Base-by-base conservation (phyloP, 768 basidiomycete species). In the Zangia roseola region DNA sequence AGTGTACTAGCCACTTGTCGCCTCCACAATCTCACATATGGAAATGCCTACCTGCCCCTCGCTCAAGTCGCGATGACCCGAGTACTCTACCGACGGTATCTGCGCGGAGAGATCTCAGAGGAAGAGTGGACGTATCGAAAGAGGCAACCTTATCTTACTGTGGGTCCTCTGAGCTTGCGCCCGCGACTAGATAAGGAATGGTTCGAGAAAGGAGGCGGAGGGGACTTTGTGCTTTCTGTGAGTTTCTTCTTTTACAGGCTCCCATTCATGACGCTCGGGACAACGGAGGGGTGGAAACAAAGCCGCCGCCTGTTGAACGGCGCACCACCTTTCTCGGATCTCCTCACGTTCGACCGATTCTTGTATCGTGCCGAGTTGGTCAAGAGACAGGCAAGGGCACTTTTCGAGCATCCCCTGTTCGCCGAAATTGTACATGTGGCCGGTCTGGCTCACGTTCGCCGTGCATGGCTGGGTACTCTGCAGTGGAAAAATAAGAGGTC, bases 91-190 rank as follows among this genome's bases (percentile, higher is more conserved):
- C 68, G 72, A 25, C 71, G 67, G 28, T 79, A 74, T 50, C 55
- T 76, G 16, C 68, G 68, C 8, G 80, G 81, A 0, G 68, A 78
- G n/a, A 77, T 84, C 40, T 59, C 63, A 5, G 59, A 72, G 39
- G 70, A 69, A 2, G 82, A 83, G 57, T 83, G 82, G 82, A 68
- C 69, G 6, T 31, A 25, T 72, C 63, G 81, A 23, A 74, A 68
- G 49, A 68, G 60, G 41, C 73, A 82, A 48, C 78, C 80, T 0
- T 75, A 79, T 68, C 65, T 71, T 19, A 75, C 64, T 8, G 71
- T 65, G 5, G 80, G 80, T 3, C 81, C 80, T 12, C 53, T 79
- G n/a, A 82, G 77, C 60, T 47, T 81, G 20, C 70, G 82, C 4
- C 74, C 74, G 3, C 75, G 73, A 52, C 71, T 82, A 16, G 74